Evolutionary conservation across 345 rosid genomes (phyloP).

Genomic region (Eucalyptus cloeziana): DNA sequence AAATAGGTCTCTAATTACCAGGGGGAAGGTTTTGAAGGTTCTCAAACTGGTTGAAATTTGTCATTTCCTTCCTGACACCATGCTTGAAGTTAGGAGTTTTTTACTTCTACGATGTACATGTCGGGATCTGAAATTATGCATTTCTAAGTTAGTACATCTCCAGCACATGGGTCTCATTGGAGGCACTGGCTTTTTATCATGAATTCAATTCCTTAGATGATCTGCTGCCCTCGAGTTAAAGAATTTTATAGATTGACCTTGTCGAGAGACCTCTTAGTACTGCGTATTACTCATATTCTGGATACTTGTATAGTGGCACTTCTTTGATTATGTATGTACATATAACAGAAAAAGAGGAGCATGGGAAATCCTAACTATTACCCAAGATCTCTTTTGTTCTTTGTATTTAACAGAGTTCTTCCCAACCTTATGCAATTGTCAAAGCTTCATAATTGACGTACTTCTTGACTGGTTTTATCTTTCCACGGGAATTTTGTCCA

Average conservation of each 20-base stretch:
- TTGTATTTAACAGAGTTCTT: not conserved
- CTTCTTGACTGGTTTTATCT: not conserved
- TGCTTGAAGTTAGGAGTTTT: not conserved
- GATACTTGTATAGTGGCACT: not conserved
- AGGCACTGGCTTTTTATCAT: not conserved
- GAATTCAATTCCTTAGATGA: not conserved
- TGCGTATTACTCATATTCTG: not conserved
- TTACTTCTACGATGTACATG: not conserved
- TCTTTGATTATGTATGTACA: not conserved
- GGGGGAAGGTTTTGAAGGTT: not conserved
- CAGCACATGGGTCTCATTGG: not conserved
- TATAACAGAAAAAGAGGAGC: not conserved
- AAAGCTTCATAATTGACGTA: not conserved
- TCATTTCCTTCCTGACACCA: not conserved
- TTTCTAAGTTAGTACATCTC: not conserved
- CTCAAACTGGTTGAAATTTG: not conserved
- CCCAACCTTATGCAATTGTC: not conserved
- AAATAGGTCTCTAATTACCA: not conserved
- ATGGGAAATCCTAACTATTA: not conserved
- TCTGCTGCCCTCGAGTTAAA: not conserved
- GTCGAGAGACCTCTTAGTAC: not conserved
- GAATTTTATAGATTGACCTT: not conserved
- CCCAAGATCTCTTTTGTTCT: not conserved
- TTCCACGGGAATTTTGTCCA: not conserved
- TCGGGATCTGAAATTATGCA: not conserved